Evolutionary conservation across 2,329 filamentous ascomycete genomes (phyloP), one percentile per base, ranked within the genome.

Genomic region (Trichophyton benhamiae): DNA sequence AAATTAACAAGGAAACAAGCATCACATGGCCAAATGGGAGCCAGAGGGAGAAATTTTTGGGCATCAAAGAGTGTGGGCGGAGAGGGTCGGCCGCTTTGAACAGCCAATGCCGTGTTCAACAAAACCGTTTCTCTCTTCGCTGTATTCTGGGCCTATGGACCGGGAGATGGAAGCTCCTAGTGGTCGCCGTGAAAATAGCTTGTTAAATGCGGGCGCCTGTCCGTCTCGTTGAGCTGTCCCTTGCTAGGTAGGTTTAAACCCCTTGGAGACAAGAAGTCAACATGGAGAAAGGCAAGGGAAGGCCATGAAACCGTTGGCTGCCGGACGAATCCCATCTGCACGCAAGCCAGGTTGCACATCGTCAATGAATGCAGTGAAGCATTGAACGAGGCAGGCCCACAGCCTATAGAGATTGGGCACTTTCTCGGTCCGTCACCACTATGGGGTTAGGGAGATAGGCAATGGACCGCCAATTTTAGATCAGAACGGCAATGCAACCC

Each of bases 181-280:
- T 53, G 49, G 49, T 53, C 49, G 49, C 49, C 49, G 49, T 53
- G 49, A 27, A 38, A 30, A 30, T 53, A 53, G 49, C 49, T 53
- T 53, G 25, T 53, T 11, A 53, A 30, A 53, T 53, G 49, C 49
- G 30, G 17, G 11, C 13, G 22, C 13, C 22, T 11, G 22, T 53
- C 49, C 15, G 9, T 53, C 44, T 20, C 6, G 27, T 53, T 53
- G 49, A 53, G 49, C 49, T 53, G 49, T 15, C 49, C 49, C 49
- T 53, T 20, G 17, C 49, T 44, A 44, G 13, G 49, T 33, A 30
- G 49, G 49, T 33, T 53, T 33, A 25, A 52, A 33, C 49, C 17
- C 49, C 49, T 27, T 25, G 49, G 49, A 25, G 27, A 33, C 13
- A n/a, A 53, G 22, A 48, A 11, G 17, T 25, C 13, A 25, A 25